Evolutionary conservation across 345 rosid species (phyloP), one percentile per base, ranked within the genome.

Genomic region (Gossypium sturtianum): DNA sequence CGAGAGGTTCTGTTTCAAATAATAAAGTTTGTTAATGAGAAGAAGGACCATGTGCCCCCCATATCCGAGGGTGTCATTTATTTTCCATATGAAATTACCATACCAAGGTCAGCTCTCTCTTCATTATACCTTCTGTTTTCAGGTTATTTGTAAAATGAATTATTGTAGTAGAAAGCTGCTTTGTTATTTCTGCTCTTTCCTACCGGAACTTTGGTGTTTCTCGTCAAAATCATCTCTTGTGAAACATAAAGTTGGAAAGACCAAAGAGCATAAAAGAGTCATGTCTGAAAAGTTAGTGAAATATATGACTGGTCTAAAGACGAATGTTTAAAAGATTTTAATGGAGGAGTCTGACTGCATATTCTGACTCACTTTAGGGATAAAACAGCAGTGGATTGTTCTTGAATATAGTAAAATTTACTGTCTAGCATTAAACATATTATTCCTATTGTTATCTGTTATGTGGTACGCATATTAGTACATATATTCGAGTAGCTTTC

Each of bases 21-120:
- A 74, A 90, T 95, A 74, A 95, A 85, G 78, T 95, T 91, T 77
- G 98, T 89, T 77, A 95, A 93, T 75, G 98, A 93, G 84, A 95
- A 93, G 78, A 95, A 89, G 75, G 99, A 95, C 71, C 99, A 95
- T 17, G 90, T 95, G 61, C 99, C 99, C 74, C 85, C 97, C 5
- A 88, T 95, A 77, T 79, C 90, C 2, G 98, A 95, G 45, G 88
- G 91, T 12, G 89, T 87, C 8, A 67, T 89, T 78, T 88, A 89
- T 80, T 95, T 89, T 78, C 98, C 98, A 3, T 87, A 87, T 75
- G 99, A 95, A 78, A 89, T 95, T 76, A 82, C 88, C 27, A 79
- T 88, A 59, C 93, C 99, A 74, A 93, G 97, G 99, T 95, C 75
- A 83, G 90, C 44, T 85, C 13, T 73, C 78, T 71, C 66, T 72